phyloP scores from a whole-genome alignment of 2,329 filamentous ascomycete genomes.

The Zasmidium cellare region DNA sequence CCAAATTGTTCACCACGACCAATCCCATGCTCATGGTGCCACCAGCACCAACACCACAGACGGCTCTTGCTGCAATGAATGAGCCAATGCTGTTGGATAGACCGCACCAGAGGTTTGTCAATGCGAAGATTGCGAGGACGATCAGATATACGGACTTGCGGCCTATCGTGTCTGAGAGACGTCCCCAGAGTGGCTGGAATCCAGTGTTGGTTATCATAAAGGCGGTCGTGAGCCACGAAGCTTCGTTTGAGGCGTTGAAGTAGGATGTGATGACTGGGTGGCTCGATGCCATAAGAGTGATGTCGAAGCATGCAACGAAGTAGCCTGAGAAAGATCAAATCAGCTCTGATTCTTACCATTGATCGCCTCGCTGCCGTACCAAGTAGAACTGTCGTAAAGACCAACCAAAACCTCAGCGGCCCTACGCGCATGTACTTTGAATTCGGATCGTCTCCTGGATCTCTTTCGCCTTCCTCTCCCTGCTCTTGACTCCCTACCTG shows the following conservation, averaged over 20 bases:
- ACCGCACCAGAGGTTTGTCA: slow-evolving; percentile 69
- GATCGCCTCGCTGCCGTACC: background rate
- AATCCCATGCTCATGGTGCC: slow-evolving; percentile 68
- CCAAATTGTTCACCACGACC: slow-evolving; percentile 72
- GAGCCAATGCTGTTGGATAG: slow-evolving; percentile 66
- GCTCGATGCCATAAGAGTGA: slow-evolving; percentile 77
- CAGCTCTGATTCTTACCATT: background rate
- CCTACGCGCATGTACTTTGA: slow-evolving; percentile 17
- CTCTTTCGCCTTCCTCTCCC: background rate
- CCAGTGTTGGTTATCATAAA: slow-evolving; percentile 76
- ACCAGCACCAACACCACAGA: slow-evolving; percentile 73
- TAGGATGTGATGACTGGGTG: slow-evolving; percentile 61
- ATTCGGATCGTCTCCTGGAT: slow-evolving; percentile 3
- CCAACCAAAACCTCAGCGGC: slow-evolving; percentile 13
- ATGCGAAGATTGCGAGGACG: slow-evolving; percentile 62
- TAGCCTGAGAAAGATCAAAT: background rate
- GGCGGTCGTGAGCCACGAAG: slow-evolving; percentile 79
- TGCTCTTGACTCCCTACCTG: background rate
- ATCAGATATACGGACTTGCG: slow-evolving; percentile 56
- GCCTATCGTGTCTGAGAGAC: slow-evolving; percentile 68
- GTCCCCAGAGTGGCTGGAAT: slow-evolving; percentile 72
- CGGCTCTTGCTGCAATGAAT: slow-evolving; percentile 68
- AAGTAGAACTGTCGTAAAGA: slow-evolving; percentile 11
- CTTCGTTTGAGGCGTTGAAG: slow-evolving; percentile 74
- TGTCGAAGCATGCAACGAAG: slow-evolving; percentile 63